Base-by-base conservation (phyloP, 75 land plant species). In the Picea sitchensis region DNA sequence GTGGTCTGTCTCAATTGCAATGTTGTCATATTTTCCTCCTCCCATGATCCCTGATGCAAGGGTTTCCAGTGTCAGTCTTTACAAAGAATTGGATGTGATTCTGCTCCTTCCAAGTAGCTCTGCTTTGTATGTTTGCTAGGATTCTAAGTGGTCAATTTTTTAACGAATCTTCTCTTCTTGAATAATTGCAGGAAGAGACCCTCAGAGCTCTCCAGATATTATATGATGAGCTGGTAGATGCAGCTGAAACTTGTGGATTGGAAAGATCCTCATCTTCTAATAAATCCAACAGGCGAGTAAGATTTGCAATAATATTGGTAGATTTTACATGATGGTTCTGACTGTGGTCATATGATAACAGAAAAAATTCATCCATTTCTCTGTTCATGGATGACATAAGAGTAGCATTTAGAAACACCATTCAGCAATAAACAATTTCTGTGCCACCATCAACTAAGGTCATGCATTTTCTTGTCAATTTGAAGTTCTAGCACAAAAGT, bases 181-280 rank as follows among this genome's bases (percentile, higher is more conserved):
- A 38, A 5, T 41, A 41, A 18, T 62, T 80, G 71, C 81, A 96
- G 99, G 79, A 87, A 73, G 86, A 85, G 32, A 87, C 95, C 4
- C 69, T 96, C 51, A 84, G 73, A 78, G 86, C 84, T 57, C 92
- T 96, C 60, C 99, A 96, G 77, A 86, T 87, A 51, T 84, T 96
- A 3, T 95, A 94, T 76, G 98, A 96, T 65, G 89, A 89, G 73
- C 94, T 96, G 77, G 81, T 89, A 76, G 86, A 90, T 31, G 78
- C 83, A 47, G 90, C 95, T 51, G 88, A 82, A 59, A 73, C 82
- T 12, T 90, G 91, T 60, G 75, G 81, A 61, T 85, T 96, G 75
- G 98, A 95, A 61, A 85, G 88, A 36, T 92, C 92, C 81, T 36
- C 84, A 17, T 58, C 87, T 72, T 86, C 92, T 30, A 76, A 80